Evolutionary conservation across 495 filamentous ascomycete genomes (phyloP), one percentile per base, ranked within the genome.

Genomic region (Tuber umbilicatum): DNA sequence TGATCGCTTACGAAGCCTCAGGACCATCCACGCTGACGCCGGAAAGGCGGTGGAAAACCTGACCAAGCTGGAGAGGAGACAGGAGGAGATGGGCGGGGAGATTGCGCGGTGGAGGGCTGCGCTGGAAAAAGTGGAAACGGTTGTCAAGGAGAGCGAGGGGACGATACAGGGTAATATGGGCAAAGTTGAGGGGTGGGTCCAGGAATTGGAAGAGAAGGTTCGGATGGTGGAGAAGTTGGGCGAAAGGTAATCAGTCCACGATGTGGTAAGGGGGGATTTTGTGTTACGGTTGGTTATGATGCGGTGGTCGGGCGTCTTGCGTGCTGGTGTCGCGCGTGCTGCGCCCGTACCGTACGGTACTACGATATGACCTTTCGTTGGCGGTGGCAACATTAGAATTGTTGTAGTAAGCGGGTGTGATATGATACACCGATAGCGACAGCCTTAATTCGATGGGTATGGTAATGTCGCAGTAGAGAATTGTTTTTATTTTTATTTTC

Each of bases 31-130:
- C 79, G 89, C 92, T 0, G 92, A 92, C 77, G 94, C 96, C 5
- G 94, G 91, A 38, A 89, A 89, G n/a, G 94, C 95, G 7, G 88
- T 90, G n/a, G 89, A 93, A 73, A 90, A 87, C 0, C 85, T 99
- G 68, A 88, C 90, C 68, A 89, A 88, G 74, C 85, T 97, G 19
- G 94, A 97, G 84, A 87, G 86, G 79, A 87, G 89, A 68, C 95
- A 98, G 81, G 89, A 88, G 21, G 92, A 94, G 73, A 94, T 95
- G 91, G 89, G 87, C 17, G 84, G 85, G 19, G 95, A 98, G 81
- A 90, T 99, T 55, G 89, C 89, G 83, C 89, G 90, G 81, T 99
- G 96, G 96, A 89, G 89, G 70, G 91, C 93, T 77, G 92, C 91
- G 0, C 83, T 99, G 37, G 88, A 89, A 73, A 92, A 89, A 79